These are phyloP conservation scores for Claviceps arundinis DNA, from an alignment of 2,329 filamentous ascomycete species.

Conservation along the genomic window DNA sequence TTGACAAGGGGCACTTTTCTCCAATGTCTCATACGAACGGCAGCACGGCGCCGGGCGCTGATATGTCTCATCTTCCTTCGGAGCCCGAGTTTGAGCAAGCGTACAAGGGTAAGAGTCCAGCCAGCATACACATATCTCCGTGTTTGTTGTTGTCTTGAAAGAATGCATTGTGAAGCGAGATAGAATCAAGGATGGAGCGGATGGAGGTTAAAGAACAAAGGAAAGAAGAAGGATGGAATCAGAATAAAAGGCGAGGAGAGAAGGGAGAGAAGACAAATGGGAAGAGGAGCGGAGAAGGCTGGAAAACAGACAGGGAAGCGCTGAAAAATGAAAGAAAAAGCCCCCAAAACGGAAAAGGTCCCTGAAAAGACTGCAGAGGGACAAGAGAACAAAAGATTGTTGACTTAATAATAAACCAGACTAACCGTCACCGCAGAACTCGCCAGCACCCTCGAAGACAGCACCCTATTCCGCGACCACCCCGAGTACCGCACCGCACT, in stretches of 20 bases:
- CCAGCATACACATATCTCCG: neutral
- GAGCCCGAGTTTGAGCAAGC: conserved; percentile 99
- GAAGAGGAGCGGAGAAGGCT: too few relatives aligned
- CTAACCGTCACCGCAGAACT: conserved; percentile 50
- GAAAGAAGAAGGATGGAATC: neutral
- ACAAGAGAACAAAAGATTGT: too few relatives aligned
- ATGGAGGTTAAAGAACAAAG: neutral
- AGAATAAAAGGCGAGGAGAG: neutral
- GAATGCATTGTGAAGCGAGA: too few relatives aligned
- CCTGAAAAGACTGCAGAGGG: too few relatives aligned
- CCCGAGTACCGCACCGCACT: conserved; percentile 91
- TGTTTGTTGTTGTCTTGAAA: neutral
- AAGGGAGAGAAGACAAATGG: too few relatives aligned
- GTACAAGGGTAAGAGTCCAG: conserved; percentile 56
- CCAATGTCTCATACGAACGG: conserved; percentile 4
- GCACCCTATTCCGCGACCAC: conserved; percentile 81
- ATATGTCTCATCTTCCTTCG: conserved; percentile 69
- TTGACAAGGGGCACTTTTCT: neutral
- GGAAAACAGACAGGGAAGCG: too few relatives aligned
- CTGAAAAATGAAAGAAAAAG: too few relatives aligned
- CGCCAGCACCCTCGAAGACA: conserved; percentile 85
- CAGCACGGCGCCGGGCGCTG: conserved; percentile 12
- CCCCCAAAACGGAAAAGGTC: too few relatives aligned
- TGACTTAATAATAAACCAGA: too few relatives aligned
- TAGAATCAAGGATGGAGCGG: neutral